Base-by-base conservation (phyloP, 345 rosid species). In the Eucalyptus albens region DNA sequence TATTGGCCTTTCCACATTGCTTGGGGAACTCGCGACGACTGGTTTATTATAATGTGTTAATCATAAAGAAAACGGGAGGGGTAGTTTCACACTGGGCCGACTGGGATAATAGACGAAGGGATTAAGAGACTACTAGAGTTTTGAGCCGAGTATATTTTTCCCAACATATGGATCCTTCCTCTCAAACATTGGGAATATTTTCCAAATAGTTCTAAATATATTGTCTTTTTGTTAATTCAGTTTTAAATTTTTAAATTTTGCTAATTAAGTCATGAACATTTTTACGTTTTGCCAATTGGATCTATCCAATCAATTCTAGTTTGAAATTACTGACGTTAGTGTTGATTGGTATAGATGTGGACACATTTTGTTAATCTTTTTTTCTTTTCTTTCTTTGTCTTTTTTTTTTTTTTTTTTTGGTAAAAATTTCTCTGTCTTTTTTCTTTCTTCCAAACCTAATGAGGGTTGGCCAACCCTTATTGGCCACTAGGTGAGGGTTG, bases 271-370 rank as follows among this genome's bases (percentile, higher is more conserved):
- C 29, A 0, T 24, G 6, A 56, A 56, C 3, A 56, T 22, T 56
- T 56, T 56, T 26, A 56, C 6, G 2, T 56, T 56, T 22, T 22
- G 62, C 3, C 13, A 56, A 22, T 24, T 56, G 6, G 3, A 26
- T 56, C 0, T 4, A 56, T 24, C 29, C 2, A 1, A 3, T 0
- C 14, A 56, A 56, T 56, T 56, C 1, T 56, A 56, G 3, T 56
- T 26, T 9, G 13, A 56, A 56, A 56, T 56, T 24, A 24, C 29
- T 9, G 0, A 56, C 2, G 6, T 56, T 9, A 22, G 29, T 24
- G 12, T 0, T 56, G 3, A 56, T 56, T 22, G 29, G 6, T 56
- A 56, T 22, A 22, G 29, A 56, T 11, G 21, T 10, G 13, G 29
- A 56, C 13, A 24, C 10, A 44, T 44, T 44, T 56, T 11, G 6